Evolutionary conservation across 108 stramenopile genomes (phyloP), one percentile per base, ranked within the genome.

Genomic region (Stephanodiscus minutulus): DNA sequence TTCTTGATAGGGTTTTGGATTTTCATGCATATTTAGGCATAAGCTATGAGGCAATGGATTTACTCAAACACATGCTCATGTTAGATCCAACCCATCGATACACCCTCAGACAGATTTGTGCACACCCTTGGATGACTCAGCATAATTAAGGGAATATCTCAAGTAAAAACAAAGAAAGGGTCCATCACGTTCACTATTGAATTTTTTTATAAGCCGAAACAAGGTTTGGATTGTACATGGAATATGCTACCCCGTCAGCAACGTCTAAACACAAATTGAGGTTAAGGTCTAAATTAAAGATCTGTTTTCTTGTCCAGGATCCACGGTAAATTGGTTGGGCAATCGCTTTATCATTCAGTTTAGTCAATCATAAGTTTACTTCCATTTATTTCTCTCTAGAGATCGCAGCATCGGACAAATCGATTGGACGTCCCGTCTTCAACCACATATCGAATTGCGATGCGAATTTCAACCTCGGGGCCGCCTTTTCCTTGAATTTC

Each of bases 381-480:
- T 35, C 35, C 35, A 39, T 39, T 8, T 39, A 39, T 39, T 39
- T 8, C 8, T 52, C 5, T 52, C 50, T 20, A 6, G 20, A 52
- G 17, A n/a, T n/a, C n/a, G 50, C 5, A 2, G 18, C 50, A 10
- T 6, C 50, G 1, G 50, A 36, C 57, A 13, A 58, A 37, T 88
- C 82, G n/a, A 93, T 89, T 11, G 89, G 88, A 48, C 87, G 79
- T 24, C 92, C 92, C 7, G 90, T 89, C 48, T 87, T 86, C 9
- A 93, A 50, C 92, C 92, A 93, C 29, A 78, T 83, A 53, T 89
- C 88, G 61, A 91, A 89, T 65, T 91, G 88, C 12, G 79, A 86
- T 29, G 75, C 85, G 65, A 93, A 93, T 61, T 93, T 93, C 53
- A 93, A 77, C 36, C 87, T 74, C 31, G 88, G 90, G 49, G 74